phyloP scores from a whole-genome alignment of 2,329 filamentous ascomycete genomes.

The Phialemonium atrogriseum region DNA sequence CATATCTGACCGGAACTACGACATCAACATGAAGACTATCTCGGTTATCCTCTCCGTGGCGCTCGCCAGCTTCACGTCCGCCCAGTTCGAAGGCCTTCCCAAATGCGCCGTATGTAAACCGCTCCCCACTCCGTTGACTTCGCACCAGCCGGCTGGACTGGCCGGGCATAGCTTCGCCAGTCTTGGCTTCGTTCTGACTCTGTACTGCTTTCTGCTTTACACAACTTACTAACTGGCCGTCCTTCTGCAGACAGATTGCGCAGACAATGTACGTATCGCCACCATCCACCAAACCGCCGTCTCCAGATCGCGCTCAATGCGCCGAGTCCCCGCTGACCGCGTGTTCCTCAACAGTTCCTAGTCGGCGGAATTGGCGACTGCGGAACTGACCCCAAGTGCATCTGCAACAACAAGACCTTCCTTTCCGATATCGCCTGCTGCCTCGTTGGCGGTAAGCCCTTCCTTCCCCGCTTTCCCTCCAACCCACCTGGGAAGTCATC shows the following conservation, averaged over 20 bases:
- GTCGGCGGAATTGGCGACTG: conserved; percentile 23
- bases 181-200: too few species aligned
- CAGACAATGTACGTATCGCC: too few species aligned
- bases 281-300: too few species aligned
- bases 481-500: too few species aligned
- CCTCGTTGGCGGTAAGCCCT: conserved; percentile 18
- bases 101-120: conserved; percentile 43
- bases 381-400: conserved; percentile 26
- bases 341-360: too few species aligned
- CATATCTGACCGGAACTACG: too few species aligned
- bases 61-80: conserved; percentile 43
- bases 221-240: conserved; percentile 7
- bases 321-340: too few species aligned
- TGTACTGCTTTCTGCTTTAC: too few species aligned
- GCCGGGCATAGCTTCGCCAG: too few species aligned
- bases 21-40: conserved; percentile 38
- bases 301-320: too few species aligned
- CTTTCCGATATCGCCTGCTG: conserved; percentile 30
- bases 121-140: not conserved
- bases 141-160: too few species aligned
- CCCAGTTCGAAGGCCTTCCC: conserved; percentile 39
- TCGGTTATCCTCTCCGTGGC: conserved; percentile 37
- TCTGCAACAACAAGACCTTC: conserved; percentile 32
- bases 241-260: conserved; percentile 20
- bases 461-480: too few species aligned